These are phyloP conservation scores for Gloeopeniophorella convolvens DNA, from an alignment of 768 basidiomycete species.

Conservation along the genomic window DNA sequence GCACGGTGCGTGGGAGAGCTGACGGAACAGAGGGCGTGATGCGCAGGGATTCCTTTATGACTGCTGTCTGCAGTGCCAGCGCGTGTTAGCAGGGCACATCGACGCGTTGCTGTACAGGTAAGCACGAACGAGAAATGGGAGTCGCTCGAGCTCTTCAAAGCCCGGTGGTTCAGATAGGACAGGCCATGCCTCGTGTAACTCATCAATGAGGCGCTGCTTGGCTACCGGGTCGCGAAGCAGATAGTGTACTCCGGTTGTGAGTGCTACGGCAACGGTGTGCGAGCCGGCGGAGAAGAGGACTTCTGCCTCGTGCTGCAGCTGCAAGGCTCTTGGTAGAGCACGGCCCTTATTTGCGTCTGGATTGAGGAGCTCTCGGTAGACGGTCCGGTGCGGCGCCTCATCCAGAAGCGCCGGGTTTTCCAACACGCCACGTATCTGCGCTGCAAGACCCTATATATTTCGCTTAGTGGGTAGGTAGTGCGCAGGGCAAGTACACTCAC, in stretches of 20 bases:
- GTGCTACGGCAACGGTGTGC: constrained; percentile 9
- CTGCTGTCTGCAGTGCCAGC: constrained; percentile 13
- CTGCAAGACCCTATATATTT: not conserved
- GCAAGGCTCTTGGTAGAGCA: not conserved
- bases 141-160: constrained; percentile 11
- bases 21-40: not conserved
- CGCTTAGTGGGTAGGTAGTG: not conserved
- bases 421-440: constrained; percentile 1
- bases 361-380: constrained; percentile 8
- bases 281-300: constrained; percentile 12
- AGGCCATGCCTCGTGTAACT: constrained; percentile 7
- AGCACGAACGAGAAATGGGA: constrained; percentile 11
- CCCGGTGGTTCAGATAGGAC: constrained; percentile 1
- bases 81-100: not conserved
- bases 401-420: not conserved
- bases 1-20: constrained; percentile 11
- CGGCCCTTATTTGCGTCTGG: constrained; percentile 5
- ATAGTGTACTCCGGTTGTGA: constrained; percentile 7
- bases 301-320: constrained; percentile 5
- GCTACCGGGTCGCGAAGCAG: constrained; percentile 1
- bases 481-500: not conserved
- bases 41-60: constrained; percentile 13
- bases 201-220: constrained; percentile 4
- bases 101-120: not conserved
- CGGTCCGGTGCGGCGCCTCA: constrained; percentile 10